phyloP scores from a whole-genome alignment of 495 filamentous ascomycete species.

The Talaromyces stipitatus region DNA sequence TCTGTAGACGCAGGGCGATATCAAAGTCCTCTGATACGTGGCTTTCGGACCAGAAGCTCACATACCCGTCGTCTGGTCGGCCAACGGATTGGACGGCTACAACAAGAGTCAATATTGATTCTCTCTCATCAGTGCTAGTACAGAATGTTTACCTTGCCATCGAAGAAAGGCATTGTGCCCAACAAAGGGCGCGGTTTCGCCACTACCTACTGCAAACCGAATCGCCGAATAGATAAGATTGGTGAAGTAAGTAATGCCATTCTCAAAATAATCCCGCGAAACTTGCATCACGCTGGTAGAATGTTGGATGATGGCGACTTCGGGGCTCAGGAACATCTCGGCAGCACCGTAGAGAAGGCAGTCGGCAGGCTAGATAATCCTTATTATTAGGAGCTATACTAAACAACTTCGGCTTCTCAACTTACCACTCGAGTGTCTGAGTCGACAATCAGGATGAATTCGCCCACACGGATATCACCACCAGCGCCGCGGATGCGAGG shows the following conservation, averaged over 20 bases:
- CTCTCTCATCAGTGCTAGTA: conserved; percentile 56
- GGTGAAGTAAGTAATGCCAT: conserved; percentile 35
- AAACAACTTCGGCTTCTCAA: not conserved
- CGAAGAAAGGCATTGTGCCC: conserved; percentile 75
- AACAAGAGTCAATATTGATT: conserved; percentile 31
- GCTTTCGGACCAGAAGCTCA: conserved; percentile 32
- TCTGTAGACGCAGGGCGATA: conserved; percentile 30
- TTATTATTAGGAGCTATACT: not conserved
- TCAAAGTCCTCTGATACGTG: conserved; percentile 38
- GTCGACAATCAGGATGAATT: conserved; percentile 68
- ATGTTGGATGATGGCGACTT: conserved; percentile 40
- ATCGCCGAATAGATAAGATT: conserved; percentile 35
- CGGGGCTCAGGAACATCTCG: conserved; percentile 38
- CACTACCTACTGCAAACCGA: conserved; percentile 26
- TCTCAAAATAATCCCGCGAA: conserved; percentile 33
- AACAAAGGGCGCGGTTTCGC: conserved; percentile 46
- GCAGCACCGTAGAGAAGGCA: conserved; percentile 38
- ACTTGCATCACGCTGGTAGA: conserved; percentile 41
- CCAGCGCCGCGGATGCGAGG: conserved; percentile 67
- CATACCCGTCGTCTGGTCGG: conserved; percentile 19
- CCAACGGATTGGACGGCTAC: conserved; percentile 16
- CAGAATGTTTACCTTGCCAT: conserved; percentile 68
- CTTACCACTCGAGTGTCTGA: conserved; percentile 60
- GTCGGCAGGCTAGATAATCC: conserved; percentile 23
- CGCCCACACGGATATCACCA: conserved; percentile 70